Percentiles rank a stretch among this genome's conserved stretches.
Conservation (phyloP, 192 early-diverging fungal genomes). For the Mycoemilia scoparia region DNA sequence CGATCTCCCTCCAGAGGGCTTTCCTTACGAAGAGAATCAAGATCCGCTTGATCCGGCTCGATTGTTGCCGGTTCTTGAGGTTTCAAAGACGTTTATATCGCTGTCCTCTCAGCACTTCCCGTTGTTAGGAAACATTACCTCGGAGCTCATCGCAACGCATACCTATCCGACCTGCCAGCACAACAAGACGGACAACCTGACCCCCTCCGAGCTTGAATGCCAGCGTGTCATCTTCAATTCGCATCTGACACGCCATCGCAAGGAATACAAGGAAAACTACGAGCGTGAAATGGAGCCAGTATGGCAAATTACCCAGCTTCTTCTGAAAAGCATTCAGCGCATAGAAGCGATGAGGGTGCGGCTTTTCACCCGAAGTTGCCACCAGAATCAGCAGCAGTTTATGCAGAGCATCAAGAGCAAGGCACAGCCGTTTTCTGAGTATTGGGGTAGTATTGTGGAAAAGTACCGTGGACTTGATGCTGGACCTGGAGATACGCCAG, state of each 20-base stretch:
- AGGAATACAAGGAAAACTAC: slow-evolving; percentile 34
- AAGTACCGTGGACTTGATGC: slow-evolving; percentile 17
- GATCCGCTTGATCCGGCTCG: slow-evolving; percentile 42
- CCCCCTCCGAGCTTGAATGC: slow-evolving; percentile 49
- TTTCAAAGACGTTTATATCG: slow-evolving; percentile 42
- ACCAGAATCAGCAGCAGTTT: slow-evolving; percentile 27
- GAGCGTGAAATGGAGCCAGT: slow-evolving; percentile 38
- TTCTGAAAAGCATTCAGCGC: slow-evolving; percentile 31
- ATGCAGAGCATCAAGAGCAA: slow-evolving; percentile 27
- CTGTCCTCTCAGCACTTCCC: slow-evolving; percentile 42
- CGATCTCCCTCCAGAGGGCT: slow-evolving; percentile 23
- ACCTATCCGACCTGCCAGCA: slow-evolving; percentile 53
- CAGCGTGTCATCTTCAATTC: slow-evolving; percentile 51
- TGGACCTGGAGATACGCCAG: slow-evolving; percentile 2
- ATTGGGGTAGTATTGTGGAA: slow-evolving; percentile 31
- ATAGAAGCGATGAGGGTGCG: slow-evolving; percentile 33
- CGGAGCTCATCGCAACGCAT: slow-evolving; percentile 47
- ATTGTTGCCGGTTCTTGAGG: slow-evolving; percentile 45
- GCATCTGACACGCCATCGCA: slow-evolving; percentile 32
- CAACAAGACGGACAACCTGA: slow-evolving; percentile 39
- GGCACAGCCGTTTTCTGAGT: slow-evolving; percentile 31
- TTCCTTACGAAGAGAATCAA: slow-evolving; percentile 32
- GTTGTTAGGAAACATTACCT: slow-evolving; percentile 46
- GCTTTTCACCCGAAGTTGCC: slow-evolving; percentile 27
- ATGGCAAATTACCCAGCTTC: slow-evolving; percentile 39